A percentile compares a stretch with the other conserved stretches of the same genome.
Evolutionary conservation across 306 rosid species (phyloP).

Genomic region (Vigna reflexopilosa): DNA sequence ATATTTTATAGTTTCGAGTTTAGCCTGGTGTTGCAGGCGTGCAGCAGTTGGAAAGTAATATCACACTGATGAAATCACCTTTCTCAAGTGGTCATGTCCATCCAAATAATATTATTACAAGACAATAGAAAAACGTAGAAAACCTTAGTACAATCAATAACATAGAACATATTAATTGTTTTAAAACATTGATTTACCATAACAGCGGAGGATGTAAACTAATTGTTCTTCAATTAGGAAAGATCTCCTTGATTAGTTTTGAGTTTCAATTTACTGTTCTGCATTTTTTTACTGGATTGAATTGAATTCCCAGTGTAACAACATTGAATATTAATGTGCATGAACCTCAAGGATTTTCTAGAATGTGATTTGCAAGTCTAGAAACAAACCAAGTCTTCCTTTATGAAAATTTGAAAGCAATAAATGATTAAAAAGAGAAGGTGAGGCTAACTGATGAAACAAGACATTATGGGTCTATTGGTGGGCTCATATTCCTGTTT

Average conservation of each 20-base stretch:
- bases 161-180: slow-evolving; percentile 9
- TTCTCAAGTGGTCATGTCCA: slow-evolving; percentile 50
- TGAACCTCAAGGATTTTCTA: slow-evolving; percentile 46
- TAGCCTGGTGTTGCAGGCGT: slow-evolving; percentile 50
- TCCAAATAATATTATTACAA: slow-evolving; percentile 48
- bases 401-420: slow-evolving; percentile 53
- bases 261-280: slow-evolving; percentile 29
- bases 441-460: slow-evolving; percentile 73
- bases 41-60: slow-evolving; percentile 65
- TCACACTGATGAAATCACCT: slow-evolving; percentile 61
- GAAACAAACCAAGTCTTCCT: slow-evolving; percentile 51
- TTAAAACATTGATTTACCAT: slow-evolving; percentile 29
- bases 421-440: slow-evolving; percentile 66
- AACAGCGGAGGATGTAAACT: slow-evolving; percentile 30
- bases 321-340: slow-evolving; percentile 35
- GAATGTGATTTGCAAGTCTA: slow-evolving; percentile 39
- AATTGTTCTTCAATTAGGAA: not conserved
- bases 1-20: slow-evolving; percentile 51
- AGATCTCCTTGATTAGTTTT: slow-evolving; percentile 42
- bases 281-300: slow-evolving; percentile 30
- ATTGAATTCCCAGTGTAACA: slow-evolving; percentile 31
- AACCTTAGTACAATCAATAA: slow-evolving; percentile 45
- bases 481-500: slow-evolving; percentile 73
- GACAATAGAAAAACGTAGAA: slow-evolving; percentile 54
- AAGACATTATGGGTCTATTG: slow-evolving; percentile 67